A percentile compares a stretch with the other conserved stretches of the same genome.
phyloP scores from a whole-genome alignment of 495 filamentous ascomycete species.

The Cenococcum geophilum region DNA sequence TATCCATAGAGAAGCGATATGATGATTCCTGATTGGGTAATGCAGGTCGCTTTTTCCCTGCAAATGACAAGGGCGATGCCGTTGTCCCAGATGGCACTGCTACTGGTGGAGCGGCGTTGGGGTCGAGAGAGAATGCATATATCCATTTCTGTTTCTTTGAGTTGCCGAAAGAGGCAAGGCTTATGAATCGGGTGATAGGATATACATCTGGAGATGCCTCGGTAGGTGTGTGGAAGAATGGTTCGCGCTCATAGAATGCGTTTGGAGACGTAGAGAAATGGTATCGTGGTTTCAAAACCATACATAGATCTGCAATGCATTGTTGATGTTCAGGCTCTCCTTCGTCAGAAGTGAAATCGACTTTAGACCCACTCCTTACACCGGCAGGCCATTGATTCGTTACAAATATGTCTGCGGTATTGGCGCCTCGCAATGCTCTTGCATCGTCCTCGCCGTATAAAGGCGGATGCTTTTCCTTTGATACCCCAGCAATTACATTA shows the following conservation, averaged over 20 bases:
- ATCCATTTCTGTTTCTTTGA: slow-evolving; percentile 70
- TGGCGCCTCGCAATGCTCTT: slow-evolving; percentile 62
- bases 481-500: slow-evolving; percentile 45
- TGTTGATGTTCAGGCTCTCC: slow-evolving; percentile 43
- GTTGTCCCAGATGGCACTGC: slow-evolving; percentile 63
- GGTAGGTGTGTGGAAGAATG: slow-evolving; percentile 69
- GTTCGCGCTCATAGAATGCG: slow-evolving; percentile 83
- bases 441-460: slow-evolving; percentile 72
- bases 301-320: slow-evolving; percentile 68
- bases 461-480: slow-evolving; percentile 59
- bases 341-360: slow-evolving; percentile 43
- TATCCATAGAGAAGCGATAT: slow-evolving; percentile 52
- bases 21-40: slow-evolving; percentile 49
- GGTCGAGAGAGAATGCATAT: slow-evolving; percentile 78
- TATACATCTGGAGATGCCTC: slow-evolving; percentile 48
- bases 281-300: slow-evolving; percentile 74
- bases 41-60: slow-evolving; percentile 55
- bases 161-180: slow-evolving; percentile 71
- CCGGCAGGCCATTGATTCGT: slow-evolving; percentile 78
- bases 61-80: slow-evolving; percentile 57
- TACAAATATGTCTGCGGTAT: slow-evolving; percentile 74
- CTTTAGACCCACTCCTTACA: slow-evolving; percentile 57
- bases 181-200: slow-evolving; percentile 78
- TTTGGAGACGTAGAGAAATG: slow-evolving; percentile 68
- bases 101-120: slow-evolving; percentile 50